A percentile compares a stretch with the other conserved stretches of the same genome.
Evolutionary conservation across 192 early-diverging fungal species (phyloP).

Genomic region (Chytriomyces hyalinus): DNA sequence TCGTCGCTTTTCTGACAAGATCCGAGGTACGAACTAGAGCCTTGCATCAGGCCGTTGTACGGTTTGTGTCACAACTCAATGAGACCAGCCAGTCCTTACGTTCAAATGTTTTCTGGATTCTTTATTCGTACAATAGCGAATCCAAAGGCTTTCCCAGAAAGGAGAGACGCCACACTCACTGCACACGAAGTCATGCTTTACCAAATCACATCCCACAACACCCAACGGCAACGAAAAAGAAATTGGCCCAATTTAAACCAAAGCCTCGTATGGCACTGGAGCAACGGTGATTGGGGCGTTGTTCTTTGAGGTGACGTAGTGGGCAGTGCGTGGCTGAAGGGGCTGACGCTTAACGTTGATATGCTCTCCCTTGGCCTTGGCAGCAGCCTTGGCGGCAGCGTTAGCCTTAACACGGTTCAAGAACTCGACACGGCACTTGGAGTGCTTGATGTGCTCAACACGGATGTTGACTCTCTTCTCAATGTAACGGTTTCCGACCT

Average conservation of each 20-base stretch:
- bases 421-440: slow-evolving; percentile 98
- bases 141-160: too few species aligned
- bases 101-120: too few species aligned
- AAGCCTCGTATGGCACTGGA: slow-evolving; percentile 93
- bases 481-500: slow-evolving; percentile 95
- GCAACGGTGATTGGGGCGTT: slow-evolving; percentile 92
- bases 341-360: slow-evolving; percentile 92
- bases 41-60: too few species aligned
- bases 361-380: slow-evolving; percentile 77
- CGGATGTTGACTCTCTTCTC: slow-evolving; percentile 99
- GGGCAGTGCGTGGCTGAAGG: slow-evolving; percentile 83
- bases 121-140: too few species aligned
- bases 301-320: slow-evolving; percentile 83
- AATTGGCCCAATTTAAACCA: slow-evolving; percentile 53
- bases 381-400: slow-evolving; percentile 80
- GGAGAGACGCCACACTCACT: too few species aligned
- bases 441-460: slow-evolving; percentile 99
- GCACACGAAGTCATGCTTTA: too few species aligned
- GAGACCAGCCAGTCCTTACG: too few species aligned
- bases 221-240: background rate
- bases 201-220: background rate
- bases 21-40: too few species aligned
- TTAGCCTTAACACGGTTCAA: slow-evolving; percentile 96
- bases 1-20: too few species aligned
- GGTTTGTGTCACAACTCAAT: too few species aligned